Base-by-base conservation (phyloP, 352 stramenopile genomes). In the Pilasporangium apinafurcum region DNA sequence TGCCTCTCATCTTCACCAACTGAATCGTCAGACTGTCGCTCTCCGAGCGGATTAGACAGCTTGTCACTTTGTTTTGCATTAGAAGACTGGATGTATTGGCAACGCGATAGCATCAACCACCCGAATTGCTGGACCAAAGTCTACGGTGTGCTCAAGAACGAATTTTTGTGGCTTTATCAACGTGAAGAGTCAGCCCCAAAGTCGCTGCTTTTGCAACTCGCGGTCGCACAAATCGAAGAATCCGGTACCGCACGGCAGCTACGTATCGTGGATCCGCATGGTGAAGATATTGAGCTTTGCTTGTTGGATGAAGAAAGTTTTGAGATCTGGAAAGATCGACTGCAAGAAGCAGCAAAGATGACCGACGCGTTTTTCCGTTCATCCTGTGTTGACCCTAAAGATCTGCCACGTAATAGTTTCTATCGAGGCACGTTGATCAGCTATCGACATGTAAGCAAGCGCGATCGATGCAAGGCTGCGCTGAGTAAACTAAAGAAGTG, bases 91-190 rank as follows among this genome's bases (percentile, higher is more conserved):
- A 59, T 86, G 40, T 83, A 83, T 49, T 86, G 73, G 73, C 67
- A 83, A 51, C 69, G 73, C 17, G 65, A 83, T 33, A 55, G 55
- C 13, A 28, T 17, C 12, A 30, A 43, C 46, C 62, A 70, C 30
- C 52, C 51, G 22, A 17, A 66, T 44, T 81, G 72, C 54, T 86
- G 73, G 72, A 86, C 72, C 29, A 83, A 83, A 41, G 73, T 82
- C 8, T 86, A 75, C 37, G 67, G 49, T 4, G 69, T 83, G 37
- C 53, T 86, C 28, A 44, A 65, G 22, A 48, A 71, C 34, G 58
- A 71, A 31, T 80, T 83, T 44, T 42, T 86, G 35, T 76, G 70
- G 59, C 56, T 86, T 37, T 81, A 78, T 37, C 58, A 77, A 38
- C 53, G 53, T 21, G 56, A 66, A 21, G 67, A 77, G 31, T 44